Evolutionary conservation across 768 basidiomycete genomes (phyloP), one percentile per base, ranked within the genome.

Genomic region (Psilocybe cyanescens): DNA sequence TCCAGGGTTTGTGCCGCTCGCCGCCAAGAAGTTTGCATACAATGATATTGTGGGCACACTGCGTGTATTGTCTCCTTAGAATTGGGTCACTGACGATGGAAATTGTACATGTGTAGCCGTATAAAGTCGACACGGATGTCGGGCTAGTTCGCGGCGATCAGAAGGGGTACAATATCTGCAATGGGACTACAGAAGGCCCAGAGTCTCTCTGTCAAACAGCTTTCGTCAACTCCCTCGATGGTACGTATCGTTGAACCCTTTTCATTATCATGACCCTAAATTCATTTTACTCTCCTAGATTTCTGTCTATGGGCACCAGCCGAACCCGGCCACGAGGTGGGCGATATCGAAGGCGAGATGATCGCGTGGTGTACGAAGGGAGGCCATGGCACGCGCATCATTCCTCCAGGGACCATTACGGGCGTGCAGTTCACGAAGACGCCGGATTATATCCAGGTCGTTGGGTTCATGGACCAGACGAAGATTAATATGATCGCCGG

Each of bases 311-410:
- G 87, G 86, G 86, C 82, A 11, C 84, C 88, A 0, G 66, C 78
- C 0, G 71, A 73, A 17, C 78, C 83, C 2, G 78, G 84, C 68
- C 79, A 81, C 28, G 73, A 77, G 11, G 87, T 94, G 29, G 88
- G 83, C 28, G 82, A 90, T 60, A 85, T 85, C 3, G 93, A 95
- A 71, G 87, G 83, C 44, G 78, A 86, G 68, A 88, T 86, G 72
- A 87, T 94, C 3, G 86, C 91, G 1, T 95, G 86, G 85, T 95
- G 92, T 73, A 86, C 86, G 12, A 85, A 89, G 70, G 80, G 81
- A 1, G 86, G 85, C 5, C 85, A 83, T 54, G 92, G 92, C 1
- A 85, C 89, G 3, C 88, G 92, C 59, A 69, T 88, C 58, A 90
- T 94, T 30, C 90, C 89, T 8, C 74, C 72, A 0, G 88, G 87